A percentile compares a stretch with the other conserved stretches of the same genome.
Conservation (phyloP, 169 alveolate genomes). For the Eimeria nieschulzi region DNA sequence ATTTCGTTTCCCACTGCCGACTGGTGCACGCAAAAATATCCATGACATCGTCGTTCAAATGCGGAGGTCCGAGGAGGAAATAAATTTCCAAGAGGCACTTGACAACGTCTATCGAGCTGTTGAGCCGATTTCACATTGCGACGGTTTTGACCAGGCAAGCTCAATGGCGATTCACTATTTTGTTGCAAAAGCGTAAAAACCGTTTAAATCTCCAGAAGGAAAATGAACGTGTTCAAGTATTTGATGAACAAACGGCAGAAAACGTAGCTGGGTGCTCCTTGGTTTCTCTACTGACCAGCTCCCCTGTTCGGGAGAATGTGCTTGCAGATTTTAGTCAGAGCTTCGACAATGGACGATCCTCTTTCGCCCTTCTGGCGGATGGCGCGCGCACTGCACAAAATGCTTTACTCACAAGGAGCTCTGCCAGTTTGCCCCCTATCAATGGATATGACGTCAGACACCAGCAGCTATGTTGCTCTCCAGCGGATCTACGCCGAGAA, state of each 20-base stretch:
- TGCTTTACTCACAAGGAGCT: slow-evolving; percentile 83
- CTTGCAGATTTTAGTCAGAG: background rate
- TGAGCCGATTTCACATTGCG: background rate
- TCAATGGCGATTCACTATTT: background rate
- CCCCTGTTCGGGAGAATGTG: too few species aligned
- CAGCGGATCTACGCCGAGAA: slow-evolving; percentile 82
- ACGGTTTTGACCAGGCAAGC: background rate
- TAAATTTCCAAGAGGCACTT: slow-evolving; percentile 87
- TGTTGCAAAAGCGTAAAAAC: background rate
- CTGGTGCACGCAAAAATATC: slow-evolving; percentile 83
- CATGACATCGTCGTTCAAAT: slow-evolving; percentile 76
- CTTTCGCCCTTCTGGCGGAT: slow-evolving; percentile 6
- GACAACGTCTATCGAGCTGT: slow-evolving; percentile 42
- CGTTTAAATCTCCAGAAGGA: background rate
- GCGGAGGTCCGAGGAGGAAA: slow-evolving; percentile 80
- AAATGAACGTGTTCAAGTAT: background rate
- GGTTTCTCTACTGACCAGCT: background rate
- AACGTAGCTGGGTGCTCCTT: background rate
- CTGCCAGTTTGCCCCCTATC: slow-evolving; percentile 77
- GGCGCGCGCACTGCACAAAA: slow-evolving; percentile 64
- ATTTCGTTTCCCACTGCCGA: slow-evolving; percentile 74
- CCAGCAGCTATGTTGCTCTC: slow-evolving; percentile 80
- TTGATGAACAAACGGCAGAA: background rate
- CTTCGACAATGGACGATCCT: background rate
- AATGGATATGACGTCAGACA: slow-evolving; percentile 86